Evolutionary conservation across 1,284 basidiomycete genomes (phyloP).

Genomic region (Boletus mariae): DNA sequence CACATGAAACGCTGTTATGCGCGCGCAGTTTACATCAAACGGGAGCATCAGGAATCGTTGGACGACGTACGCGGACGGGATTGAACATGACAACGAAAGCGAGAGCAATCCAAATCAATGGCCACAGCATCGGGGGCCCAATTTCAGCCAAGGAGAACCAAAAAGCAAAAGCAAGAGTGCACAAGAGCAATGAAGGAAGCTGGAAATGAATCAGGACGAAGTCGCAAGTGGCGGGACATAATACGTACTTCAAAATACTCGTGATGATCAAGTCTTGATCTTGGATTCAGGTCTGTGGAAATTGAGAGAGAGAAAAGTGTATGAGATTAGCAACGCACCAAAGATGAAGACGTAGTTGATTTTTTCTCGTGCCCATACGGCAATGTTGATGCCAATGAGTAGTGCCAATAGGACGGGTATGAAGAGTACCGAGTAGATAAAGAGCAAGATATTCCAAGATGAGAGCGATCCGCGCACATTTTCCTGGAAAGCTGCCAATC

Average conservation of each 20-base stretch:
- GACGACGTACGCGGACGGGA: slow-evolving; percentile 64
- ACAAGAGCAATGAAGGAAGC: slow-evolving; percentile 77
- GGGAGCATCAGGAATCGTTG: not conserved
- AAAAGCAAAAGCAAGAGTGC: slow-evolving; percentile 76
- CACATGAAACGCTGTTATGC: slow-evolving; percentile 20
- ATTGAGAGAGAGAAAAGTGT: not conserved
- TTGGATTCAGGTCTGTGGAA: slow-evolving; percentile 65
- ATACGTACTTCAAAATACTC: slow-evolving; percentile 77
- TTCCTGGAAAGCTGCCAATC: slow-evolving; percentile 50
- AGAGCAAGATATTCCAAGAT: slow-evolving; percentile 75
- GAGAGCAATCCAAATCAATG: slow-evolving; percentile 79
- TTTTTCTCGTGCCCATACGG: slow-evolving; percentile 72
- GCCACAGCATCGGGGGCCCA: slow-evolving; percentile 64
- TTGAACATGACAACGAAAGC: slow-evolving; percentile 63
- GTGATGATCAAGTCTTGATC: slow-evolving; percentile 77
- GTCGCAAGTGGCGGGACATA: not conserved
- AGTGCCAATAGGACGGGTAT: slow-evolving; percentile 77
- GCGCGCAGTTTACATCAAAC: not conserved
- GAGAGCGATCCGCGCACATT: slow-evolving; percentile 58
- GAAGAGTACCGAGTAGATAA: slow-evolving; percentile 74
- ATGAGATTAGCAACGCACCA: slow-evolving; percentile 40
- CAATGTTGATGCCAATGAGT: slow-evolving; percentile 78
- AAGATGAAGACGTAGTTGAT: slow-evolving; percentile 95
- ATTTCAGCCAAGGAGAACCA: slow-evolving; percentile 79
- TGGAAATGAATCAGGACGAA: slow-evolving; percentile 1